These are phyloP conservation scores for Oxytropis ochrocephala DNA, from an alignment of 306 rosid genomes.

Conservation along the genomic window DNA sequence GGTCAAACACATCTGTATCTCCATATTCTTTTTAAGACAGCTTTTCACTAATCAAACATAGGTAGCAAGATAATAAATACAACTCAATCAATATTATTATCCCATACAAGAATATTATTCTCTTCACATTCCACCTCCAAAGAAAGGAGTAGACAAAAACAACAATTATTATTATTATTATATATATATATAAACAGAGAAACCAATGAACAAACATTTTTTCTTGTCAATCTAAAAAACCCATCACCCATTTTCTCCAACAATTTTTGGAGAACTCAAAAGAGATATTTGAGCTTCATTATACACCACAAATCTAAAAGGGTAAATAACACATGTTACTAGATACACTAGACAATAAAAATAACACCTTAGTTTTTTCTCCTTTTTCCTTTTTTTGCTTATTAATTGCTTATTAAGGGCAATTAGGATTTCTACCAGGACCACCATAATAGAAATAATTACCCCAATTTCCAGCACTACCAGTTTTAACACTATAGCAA, in stretches of 20 bases:
- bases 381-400: not conserved
- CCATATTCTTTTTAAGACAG: conserved; percentile 19
- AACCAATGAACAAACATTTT: conserved; percentile 26
- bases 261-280: conserved; percentile 38
- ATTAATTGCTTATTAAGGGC: conserved; percentile 23
- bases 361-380: not conserved
- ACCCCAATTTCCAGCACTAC: conserved; percentile 46
- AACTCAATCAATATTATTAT: conserved; percentile 18
- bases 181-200: conserved; percentile 32
- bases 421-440: conserved; percentile 43
- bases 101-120: conserved; percentile 39
- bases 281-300: conserved; percentile 20
- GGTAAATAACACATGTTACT: conserved; percentile 15
- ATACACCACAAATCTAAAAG: conserved; percentile 16
- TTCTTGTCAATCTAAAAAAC: conserved; percentile 25
- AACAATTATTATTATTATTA: too few species aligned
- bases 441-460: conserved; percentile 53
- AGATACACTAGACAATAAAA: conserved; percentile 28
- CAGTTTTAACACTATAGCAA: conserved; percentile 44
- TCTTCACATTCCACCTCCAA: conserved; percentile 34
- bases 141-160: conserved; percentile 34
- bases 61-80: conserved; percentile 24
- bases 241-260: conserved; percentile 36
- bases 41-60: conserved; percentile 35
- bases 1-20: too few species aligned